Evolutionary conservation across 2,329 filamentous ascomycete genomes (phyloP).

Genomic region (Cordyceps cateniannulata): DNA sequence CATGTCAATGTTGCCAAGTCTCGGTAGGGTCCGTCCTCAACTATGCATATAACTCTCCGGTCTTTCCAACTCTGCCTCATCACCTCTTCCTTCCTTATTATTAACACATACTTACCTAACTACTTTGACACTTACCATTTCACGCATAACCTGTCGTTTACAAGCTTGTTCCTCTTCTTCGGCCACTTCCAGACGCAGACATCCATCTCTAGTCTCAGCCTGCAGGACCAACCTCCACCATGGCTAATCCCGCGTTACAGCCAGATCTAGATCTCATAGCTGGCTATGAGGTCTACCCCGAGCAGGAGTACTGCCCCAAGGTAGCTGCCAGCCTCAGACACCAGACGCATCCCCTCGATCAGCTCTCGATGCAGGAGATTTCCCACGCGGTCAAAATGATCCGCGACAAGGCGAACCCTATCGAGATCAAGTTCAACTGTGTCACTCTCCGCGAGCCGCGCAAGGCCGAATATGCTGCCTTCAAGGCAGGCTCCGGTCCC

Average conservation of each 20-base stretch:
- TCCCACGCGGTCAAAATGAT: constrained; percentile 42
- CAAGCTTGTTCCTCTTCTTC: neutral
- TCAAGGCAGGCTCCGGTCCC: constrained; percentile 42
- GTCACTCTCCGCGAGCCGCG: constrained; percentile 60
- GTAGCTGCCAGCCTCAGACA: constrained; percentile 28
- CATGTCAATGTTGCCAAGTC: neutral
- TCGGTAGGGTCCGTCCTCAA: neutral
- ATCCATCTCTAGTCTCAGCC: neutral
- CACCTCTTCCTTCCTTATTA: neutral
- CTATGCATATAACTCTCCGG: constrained; percentile 4
- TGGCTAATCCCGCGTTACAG: constrained; percentile 17
- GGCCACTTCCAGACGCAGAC: too few relatives aligned
- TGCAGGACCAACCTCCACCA: constrained; percentile 11
- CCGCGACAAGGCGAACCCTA: constrained; percentile 29
- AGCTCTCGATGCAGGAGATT: constrained; percentile 49
- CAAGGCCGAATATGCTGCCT: constrained; percentile 58
- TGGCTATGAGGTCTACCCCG: constrained; percentile 36
- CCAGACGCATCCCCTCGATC: constrained; percentile 38
- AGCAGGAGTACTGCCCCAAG: constrained; percentile 33
- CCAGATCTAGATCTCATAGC: constrained; percentile 36
- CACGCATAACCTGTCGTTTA: neutral
- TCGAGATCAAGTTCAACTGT: constrained; percentile 47
- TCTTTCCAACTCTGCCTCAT: neutral
- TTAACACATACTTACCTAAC: neutral
- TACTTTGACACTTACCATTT: neutral